Conservation (phyloP, 495 filamentous ascomycete genomes). For the Lepraria neglecta region DNA sequence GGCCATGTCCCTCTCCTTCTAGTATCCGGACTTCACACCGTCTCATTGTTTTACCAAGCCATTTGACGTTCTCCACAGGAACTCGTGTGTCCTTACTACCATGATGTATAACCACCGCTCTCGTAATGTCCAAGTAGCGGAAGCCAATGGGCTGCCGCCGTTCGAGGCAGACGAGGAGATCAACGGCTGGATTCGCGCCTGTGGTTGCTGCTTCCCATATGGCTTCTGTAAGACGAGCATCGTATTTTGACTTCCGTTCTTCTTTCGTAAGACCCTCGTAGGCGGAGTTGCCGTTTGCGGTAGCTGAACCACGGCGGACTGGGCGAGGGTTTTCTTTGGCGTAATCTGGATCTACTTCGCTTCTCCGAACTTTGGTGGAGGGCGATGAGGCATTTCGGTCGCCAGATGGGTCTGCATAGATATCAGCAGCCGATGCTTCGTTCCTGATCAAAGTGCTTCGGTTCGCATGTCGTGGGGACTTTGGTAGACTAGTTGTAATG, state of each 20-base stretch:
- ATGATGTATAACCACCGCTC: conserved; percentile 87
- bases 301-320: not conserved
- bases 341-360: conserved; percentile 1
- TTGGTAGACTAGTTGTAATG: conserved; percentile 76
- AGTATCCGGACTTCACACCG: conserved; percentile 86
- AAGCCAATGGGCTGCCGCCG: conserved; percentile 89
- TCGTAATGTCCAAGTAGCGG: conserved; percentile 90
- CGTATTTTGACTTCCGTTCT: conserved; percentile 74
- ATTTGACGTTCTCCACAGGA: conserved; percentile 88
- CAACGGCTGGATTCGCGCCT: conserved; percentile 87
- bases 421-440: conserved; percentile 33
- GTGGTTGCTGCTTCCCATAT: conserved; percentile 95
- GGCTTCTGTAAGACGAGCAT: conserved; percentile 76
- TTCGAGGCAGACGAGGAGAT: conserved; percentile 88
- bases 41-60: conserved; percentile 90
- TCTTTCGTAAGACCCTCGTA: conserved; percentile 35
- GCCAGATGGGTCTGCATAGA: not conserved
- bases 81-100: conserved; percentile 87
- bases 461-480: conserved; percentile 58
- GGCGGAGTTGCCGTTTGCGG: conserved; percentile 10
- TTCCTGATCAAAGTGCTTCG: conserved; percentile 48
- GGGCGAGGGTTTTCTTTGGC: conserved; percentile 19
- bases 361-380: not conserved
- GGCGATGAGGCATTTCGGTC: not conserved
- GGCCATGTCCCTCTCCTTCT: conserved; percentile 86